phyloP scores from a whole-genome alignment of 176 grass and related monocot genomes.

The Neostapfia colusana region DNA sequence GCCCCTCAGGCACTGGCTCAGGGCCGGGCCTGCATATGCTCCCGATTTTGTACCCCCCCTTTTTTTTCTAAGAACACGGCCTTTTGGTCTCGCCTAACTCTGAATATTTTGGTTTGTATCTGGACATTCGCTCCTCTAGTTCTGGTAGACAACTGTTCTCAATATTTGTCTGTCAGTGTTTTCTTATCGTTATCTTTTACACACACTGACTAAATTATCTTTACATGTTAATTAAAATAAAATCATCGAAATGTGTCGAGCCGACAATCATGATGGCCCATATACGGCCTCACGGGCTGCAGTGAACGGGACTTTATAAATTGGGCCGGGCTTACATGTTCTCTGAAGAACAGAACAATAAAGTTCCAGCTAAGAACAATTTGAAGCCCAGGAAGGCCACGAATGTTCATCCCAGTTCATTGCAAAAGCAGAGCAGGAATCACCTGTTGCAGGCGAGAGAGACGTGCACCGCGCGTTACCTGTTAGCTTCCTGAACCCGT shows the following conservation, averaged over 20 bases:
- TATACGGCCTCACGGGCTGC: background rate
- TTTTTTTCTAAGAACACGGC: background rate
- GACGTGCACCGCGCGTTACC: no score
- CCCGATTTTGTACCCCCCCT: background rate
- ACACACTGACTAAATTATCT: background rate
- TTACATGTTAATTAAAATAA: background rate
- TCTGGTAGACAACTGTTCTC: background rate
- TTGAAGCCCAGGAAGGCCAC: background rate
- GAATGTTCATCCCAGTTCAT: no score
- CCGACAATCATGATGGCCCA: background rate
- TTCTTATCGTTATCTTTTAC: background rate
- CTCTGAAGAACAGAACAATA: background rate
- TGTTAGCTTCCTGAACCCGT: background rate
- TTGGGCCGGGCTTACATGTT: background rate
- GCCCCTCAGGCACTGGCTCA: no score
- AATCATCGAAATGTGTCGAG: background rate
- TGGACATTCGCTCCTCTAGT: background rate
- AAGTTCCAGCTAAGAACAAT: background rate
- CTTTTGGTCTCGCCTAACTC: conserved; percentile 2
- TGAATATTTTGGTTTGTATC: conserved; percentile 16
- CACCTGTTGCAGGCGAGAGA: background rate
- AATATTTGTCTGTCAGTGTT: background rate
- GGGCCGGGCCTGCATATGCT: no score
- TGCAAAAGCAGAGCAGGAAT: background rate
- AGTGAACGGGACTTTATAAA: background rate